Conservation (phyloP, 257 asterid genomes). For the Misopates orontium region DNA sequence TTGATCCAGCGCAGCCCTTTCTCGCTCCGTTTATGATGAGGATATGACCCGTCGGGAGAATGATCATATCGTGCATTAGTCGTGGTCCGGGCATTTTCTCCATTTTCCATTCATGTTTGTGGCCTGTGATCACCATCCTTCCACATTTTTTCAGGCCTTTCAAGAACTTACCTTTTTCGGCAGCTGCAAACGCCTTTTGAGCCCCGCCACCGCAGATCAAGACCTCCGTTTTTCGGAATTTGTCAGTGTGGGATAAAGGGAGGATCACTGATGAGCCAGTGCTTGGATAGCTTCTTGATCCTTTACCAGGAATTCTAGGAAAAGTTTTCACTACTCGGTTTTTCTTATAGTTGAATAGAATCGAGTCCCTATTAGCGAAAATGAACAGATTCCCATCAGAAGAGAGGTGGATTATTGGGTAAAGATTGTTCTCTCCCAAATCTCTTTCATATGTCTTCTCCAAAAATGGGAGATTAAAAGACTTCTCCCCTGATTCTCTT, state of each 20-base stretch:
- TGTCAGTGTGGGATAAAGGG: conserved; percentile 42
- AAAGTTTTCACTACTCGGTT: conserved; percentile 42
- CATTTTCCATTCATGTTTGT: conserved; percentile 53
- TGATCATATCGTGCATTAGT: conserved; percentile 58
- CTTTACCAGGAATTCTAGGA: conserved; percentile 54
- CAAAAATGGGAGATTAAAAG: conserved; percentile 51
- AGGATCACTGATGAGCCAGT: conserved; percentile 65
- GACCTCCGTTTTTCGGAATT: conserved; percentile 51
- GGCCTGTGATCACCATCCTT: conserved; percentile 63
- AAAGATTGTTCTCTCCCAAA: conserved; percentile 47
- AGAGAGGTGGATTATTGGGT: conserved; percentile 68
- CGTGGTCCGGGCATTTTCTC: conserved; percentile 60
- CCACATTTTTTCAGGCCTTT: conserved; percentile 52
- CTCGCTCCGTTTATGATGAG: conserved; percentile 62
- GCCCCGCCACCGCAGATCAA: conserved; percentile 70
- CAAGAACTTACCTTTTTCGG: conserved; percentile 38
- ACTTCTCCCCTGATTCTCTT: conserved; percentile 8
- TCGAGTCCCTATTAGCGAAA: conserved; percentile 63
- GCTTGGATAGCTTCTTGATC: conserved; percentile 68
- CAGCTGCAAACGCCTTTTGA: conserved; percentile 39
- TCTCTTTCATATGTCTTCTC: conserved; percentile 30
- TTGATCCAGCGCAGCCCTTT: conserved; percentile 53
- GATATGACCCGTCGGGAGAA: conserved; percentile 58
- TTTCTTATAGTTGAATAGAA: conserved; percentile 52
- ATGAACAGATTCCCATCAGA: conserved; percentile 61